Evolutionary conservation across 2,329 filamentous ascomycete species (phyloP), one percentile per base, ranked within the genome.

Genomic region (Fusarium setosum): DNA sequence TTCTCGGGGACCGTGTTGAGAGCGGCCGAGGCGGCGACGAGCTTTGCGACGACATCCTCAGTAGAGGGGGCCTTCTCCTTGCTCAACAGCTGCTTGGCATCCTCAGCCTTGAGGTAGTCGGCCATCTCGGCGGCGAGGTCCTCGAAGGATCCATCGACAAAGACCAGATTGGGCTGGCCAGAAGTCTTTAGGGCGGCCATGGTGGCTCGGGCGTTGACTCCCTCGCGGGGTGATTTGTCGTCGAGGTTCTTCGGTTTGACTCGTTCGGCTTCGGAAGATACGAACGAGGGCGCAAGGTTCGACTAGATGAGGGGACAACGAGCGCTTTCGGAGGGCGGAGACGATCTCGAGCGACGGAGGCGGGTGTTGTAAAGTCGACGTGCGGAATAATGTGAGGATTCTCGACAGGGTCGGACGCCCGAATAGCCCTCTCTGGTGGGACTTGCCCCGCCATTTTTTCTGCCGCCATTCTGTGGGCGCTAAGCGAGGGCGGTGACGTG

Each of bases 91-190:
- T 90, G 85, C 77, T 96, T 84, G 69, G 92, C 91, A 75, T 92
- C 91, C 77, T 94, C 88, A 72, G 90, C 85, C 80, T 97, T 93
- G 78, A 99, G 86, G 82, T 97, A 97, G 74, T 94, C 92, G 79
- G 95, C 94, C 84, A 99, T 92, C 84, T 99, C 96, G 80, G 92
- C 90, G 75, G 92, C 90, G 77, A 97, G 90, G 83, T 98, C 96
- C 79, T 94, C 90, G 80, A 97, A 97, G 74, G 89, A 88, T 80
- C 96, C 96, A 85, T 99, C 96, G 80, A 99, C 88, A 76, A 91
- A 91, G 77, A 90, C 84, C 74, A 88, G 83, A 81, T 88, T 84
- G 58, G 85, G 85, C 76, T 84, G 83, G 75, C 79, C 78, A 76
- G 80, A 77, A 76, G 76, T 76, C 69, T 76, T 80, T 68, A 77